Evolutionary conservation across 2,329 filamentous ascomycete genomes (phyloP).

Genomic region (Fusarium sp.): DNA sequence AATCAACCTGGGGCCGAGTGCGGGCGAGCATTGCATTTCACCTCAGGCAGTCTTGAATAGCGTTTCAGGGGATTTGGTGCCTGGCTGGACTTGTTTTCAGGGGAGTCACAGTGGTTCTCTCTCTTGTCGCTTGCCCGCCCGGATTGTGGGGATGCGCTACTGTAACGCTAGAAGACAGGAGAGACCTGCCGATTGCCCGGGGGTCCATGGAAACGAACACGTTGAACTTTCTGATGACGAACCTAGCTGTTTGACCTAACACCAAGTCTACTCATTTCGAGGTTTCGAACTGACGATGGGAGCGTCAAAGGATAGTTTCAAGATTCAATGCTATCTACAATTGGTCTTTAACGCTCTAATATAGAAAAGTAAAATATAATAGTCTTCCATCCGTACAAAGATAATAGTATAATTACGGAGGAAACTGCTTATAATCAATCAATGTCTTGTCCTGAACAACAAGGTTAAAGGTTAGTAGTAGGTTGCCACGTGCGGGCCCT

Average conservation of each 20-base stretch:
- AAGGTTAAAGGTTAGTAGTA: constrained; percentile 40
- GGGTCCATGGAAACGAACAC: constrained; percentile 46
- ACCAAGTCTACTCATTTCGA: not conserved
- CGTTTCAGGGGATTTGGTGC: constrained; percentile 24
- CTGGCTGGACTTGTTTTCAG: not conserved
- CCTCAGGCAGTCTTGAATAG: constrained; percentile 14
- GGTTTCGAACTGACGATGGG: constrained; percentile 6
- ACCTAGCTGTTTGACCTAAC: constrained; percentile 1
- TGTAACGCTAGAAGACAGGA: constrained; percentile 28
- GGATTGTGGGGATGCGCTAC: constrained; percentile 39
- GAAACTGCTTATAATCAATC: not conserved
- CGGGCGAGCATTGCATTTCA: not conserved
- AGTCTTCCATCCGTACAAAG: not conserved
- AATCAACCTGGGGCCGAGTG: constrained; percentile 3
- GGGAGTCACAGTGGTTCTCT: constrained; percentile 13
- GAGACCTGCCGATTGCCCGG: constrained; percentile 39
- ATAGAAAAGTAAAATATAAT: not conserved
- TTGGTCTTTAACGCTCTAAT: not conserved
- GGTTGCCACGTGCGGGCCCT: constrained; percentile 51
- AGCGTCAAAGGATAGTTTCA: constrained; percentile 18
- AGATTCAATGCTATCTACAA: constrained; percentile 17
- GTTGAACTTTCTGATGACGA: constrained; percentile 46
- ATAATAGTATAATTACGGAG: not conserved
- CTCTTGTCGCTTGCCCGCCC: not conserved
- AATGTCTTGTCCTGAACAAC: not conserved